Percentiles rank a stretch among this genome's conserved stretches.
Evolutionary conservation across 1,139 yeast species (phyloP).

Genomic region (Yamadazyma sp.): DNA sequence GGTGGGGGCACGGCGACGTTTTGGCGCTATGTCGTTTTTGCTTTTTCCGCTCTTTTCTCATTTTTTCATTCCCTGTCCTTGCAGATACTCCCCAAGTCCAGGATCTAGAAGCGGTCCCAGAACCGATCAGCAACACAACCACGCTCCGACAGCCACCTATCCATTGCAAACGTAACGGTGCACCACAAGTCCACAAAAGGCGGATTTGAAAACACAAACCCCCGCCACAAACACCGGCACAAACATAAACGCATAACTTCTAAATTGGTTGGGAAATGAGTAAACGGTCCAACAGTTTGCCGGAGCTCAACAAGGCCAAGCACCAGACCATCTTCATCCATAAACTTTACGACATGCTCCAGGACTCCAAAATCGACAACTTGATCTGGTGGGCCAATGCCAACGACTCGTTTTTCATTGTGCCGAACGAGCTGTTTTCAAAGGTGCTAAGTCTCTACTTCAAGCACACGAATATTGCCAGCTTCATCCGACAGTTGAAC

Average conservation of each 20-base stretch:
- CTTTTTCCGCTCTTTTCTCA: no score
- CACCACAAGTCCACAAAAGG: neutral
- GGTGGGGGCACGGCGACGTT: no score
- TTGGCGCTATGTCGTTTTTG: no score
- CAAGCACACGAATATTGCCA: slow-evolving; percentile 76
- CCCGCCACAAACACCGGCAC: neutral
- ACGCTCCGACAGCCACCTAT: no score
- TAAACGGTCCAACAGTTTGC: slow-evolving; percentile 16
- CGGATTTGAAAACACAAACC: neutral
- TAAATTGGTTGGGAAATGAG: slow-evolving; percentile 8
- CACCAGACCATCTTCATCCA: slow-evolving; percentile 62
- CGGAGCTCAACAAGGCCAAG: slow-evolving; percentile 19
- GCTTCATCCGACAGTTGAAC: slow-evolving; percentile 75
- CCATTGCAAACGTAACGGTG: neutral
- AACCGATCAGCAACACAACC: no score
- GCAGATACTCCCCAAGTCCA: no score
- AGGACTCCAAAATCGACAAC: slow-evolving; percentile 50
- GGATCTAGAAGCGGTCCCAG: neutral
- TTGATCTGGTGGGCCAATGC: slow-evolving; percentile 45
- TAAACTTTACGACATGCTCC: slow-evolving; percentile 63
- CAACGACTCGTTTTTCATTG: slow-evolving; percentile 39
- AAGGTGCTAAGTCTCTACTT: slow-evolving; percentile 63
- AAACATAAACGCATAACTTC: neutral
- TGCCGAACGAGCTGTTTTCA: slow-evolving; percentile 61
- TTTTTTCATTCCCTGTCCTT: no score